These are phyloP conservation scores for Beauveria brongniartii DNA, from an alignment of 2,329 filamentous ascomycete genomes.

Conservation along the genomic window DNA sequence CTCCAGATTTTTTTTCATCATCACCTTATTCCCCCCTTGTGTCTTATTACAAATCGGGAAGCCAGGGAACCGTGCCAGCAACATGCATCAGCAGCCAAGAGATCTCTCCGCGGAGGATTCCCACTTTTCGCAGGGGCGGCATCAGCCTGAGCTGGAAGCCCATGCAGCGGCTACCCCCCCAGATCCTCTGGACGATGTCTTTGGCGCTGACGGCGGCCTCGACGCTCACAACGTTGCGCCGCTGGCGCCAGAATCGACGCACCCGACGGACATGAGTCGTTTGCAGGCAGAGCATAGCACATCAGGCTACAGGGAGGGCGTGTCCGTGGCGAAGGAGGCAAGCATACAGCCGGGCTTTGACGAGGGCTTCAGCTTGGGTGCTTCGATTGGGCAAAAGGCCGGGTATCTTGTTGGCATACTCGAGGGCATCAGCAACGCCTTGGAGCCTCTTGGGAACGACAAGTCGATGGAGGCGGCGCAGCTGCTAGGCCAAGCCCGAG, in stretches of 20 bases:
- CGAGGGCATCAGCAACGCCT: constrained; percentile 57
- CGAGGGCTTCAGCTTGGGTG: constrained; percentile 79
- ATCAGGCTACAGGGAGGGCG: constrained; percentile 83
- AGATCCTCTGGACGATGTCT: constrained; percentile 29
- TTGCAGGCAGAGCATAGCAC: constrained; percentile 72
- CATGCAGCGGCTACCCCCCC: not conserved
- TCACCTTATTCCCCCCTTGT: constrained; percentile 5
- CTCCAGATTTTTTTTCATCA: not conserved
- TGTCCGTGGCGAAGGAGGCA: constrained; percentile 64
- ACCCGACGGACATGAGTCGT: constrained; percentile 60
- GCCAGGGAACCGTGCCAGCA: not conserved
- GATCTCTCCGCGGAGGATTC: constrained; percentile 7
- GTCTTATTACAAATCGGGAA: constrained; percentile 1
- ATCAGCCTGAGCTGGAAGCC: not conserved
- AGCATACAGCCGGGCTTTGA: constrained; percentile 86
- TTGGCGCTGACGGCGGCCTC: constrained; percentile 19
- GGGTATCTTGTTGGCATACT: constrained; percentile 71
- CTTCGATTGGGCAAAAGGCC: constrained; percentile 64
- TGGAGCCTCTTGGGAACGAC: constrained; percentile 23
- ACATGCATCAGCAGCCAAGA: constrained; percentile 9
- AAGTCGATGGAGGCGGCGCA: constrained; percentile 17
- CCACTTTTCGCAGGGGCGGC: constrained; percentile 6
- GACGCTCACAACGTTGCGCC: constrained; percentile 7
- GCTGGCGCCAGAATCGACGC: constrained; percentile 17
- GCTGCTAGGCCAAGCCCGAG: constrained; percentile 41